These are phyloP conservation scores for Basidiobolus meristosporus DNA, from an alignment of 371 early-diverging fungal genomes.

Conservation along the genomic window DNA sequence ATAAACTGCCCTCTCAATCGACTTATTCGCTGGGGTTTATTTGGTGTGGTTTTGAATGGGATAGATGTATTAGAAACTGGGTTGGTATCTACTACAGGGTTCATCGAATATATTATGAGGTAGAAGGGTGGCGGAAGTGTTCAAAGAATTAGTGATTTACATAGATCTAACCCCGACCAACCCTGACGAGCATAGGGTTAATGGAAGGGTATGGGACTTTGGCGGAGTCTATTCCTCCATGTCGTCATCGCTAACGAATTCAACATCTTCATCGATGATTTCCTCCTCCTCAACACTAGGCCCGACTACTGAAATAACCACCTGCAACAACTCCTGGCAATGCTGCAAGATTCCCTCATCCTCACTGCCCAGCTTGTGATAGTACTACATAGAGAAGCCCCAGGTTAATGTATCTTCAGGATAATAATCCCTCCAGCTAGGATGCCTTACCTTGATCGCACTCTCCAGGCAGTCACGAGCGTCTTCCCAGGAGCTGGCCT, in stretches of 20 bases:
- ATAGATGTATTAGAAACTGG: too few relatives aligned
- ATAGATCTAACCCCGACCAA: too few relatives aligned
- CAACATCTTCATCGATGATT: constrained; percentile 8
- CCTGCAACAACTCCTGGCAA: constrained; percentile 35
- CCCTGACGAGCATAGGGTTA: too few relatives aligned
- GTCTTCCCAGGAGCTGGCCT: constrained; percentile 33
- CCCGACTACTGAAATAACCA: constrained; percentile 26
- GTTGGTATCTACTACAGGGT: too few relatives aligned
- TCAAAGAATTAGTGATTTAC: too few relatives aligned
- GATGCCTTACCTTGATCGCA: constrained; percentile 33
- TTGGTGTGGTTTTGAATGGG: too few relatives aligned
- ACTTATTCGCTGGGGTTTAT: too few relatives aligned
- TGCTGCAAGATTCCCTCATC: constrained; percentile 49
- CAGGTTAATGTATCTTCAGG: constrained; percentile 4
- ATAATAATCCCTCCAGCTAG: constrained; percentile 1
- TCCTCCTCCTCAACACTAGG: constrained; percentile 11
- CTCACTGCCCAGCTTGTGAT: constrained; percentile 28
- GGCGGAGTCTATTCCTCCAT: too few relatives aligned
- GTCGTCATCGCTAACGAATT: constrained; percentile 9
- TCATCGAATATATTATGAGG: too few relatives aligned
- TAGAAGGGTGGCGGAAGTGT: too few relatives aligned
- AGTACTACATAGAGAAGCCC: constrained; percentile 22
- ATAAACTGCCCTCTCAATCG: too few relatives aligned
- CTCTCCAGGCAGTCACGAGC: constrained; percentile 58
- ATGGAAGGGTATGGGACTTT: too few relatives aligned